phyloP scores from a whole-genome alignment of 2,329 filamentous ascomycete species.

The Epichloe uncinata region DNA sequence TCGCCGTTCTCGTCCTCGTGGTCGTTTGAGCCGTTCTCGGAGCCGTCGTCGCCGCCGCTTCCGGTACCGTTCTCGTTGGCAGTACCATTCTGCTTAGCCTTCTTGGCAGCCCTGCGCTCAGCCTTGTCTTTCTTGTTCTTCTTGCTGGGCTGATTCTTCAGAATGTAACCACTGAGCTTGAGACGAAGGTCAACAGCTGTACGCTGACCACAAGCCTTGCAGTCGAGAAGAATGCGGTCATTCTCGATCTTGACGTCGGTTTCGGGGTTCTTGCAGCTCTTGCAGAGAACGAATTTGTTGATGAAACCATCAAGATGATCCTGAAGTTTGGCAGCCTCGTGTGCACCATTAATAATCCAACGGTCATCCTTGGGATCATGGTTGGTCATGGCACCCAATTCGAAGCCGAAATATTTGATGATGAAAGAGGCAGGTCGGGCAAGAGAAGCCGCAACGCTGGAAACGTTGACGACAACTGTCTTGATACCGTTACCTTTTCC shows the following conservation, averaged over 20 bases:
- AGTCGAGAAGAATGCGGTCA: slow-evolving; percentile 81
- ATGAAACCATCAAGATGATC: slow-evolving; percentile 98
- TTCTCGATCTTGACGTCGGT: slow-evolving; percentile 95
- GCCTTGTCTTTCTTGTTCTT: slow-evolving; percentile 98
- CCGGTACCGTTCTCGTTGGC: slow-evolving; percentile 43
- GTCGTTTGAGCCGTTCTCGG: slow-evolving; percentile 36
- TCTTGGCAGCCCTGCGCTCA: slow-evolving; percentile 78
- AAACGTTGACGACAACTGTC: slow-evolving; percentile 91
- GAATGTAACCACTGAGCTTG: slow-evolving; percentile 93
- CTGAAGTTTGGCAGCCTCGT: slow-evolving; percentile 90
- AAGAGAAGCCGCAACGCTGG: slow-evolving; percentile 82
- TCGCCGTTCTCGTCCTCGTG: slow-evolving; percentile 41
- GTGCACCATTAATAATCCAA: slow-evolving; percentile 99
- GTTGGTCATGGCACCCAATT: slow-evolving; percentile 97
- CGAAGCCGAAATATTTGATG: slow-evolving; percentile 99
- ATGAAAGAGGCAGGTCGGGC: slow-evolving; percentile 86
- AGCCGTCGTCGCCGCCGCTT: slow-evolving; percentile 43
- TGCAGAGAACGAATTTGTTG: slow-evolving; percentile 96
- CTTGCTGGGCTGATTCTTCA: slow-evolving; percentile 75
- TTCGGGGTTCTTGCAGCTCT: slow-evolving; percentile 99
- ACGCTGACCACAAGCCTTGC: slow-evolving; percentile 95
- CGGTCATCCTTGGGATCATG: slow-evolving; percentile 93
- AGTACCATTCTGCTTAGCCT: slow-evolving; percentile 65
- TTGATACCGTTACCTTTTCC: slow-evolving; percentile 99
- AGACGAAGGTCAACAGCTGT: slow-evolving; percentile 82